These are phyloP conservation scores for Penicillium sp. DNA, from an alignment of 2,329 filamentous ascomycete species.

Conservation along the genomic window DNA sequence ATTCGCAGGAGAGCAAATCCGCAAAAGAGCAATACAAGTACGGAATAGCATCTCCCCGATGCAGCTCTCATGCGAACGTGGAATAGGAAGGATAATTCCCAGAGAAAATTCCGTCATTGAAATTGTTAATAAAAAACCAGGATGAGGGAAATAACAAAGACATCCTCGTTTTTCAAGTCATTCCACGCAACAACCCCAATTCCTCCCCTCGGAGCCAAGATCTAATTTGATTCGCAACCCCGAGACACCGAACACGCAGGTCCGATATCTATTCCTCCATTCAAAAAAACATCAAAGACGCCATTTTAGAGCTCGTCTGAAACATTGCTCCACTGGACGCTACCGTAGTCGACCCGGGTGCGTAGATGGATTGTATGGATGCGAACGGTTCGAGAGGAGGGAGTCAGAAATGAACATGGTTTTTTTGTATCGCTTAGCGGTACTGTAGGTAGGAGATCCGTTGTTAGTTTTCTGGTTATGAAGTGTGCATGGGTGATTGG, in stretches of 20 bases:
- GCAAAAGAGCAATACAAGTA: background rate
- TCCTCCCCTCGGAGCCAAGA: slow-evolving; percentile 25
- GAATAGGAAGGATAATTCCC: slow-evolving; percentile 11
- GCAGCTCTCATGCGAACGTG: background rate
- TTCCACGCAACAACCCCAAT: slow-evolving; percentile 33
- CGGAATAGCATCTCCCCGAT: background rate
- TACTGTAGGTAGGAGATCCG: slow-evolving; percentile 24
- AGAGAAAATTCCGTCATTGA: slow-evolving; percentile 32
- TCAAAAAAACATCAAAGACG: slow-evolving; percentile 15
- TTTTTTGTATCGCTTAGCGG: slow-evolving; percentile 33
- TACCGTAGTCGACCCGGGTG: slow-evolving; percentile 26
- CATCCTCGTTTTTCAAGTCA: slow-evolving; percentile 31
- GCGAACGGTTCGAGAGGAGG: slow-evolving; percentile 29
- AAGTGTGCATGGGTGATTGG: background rate
- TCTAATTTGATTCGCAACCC: slow-evolving; percentile 15
- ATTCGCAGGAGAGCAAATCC: background rate
- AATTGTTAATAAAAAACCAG: slow-evolving; percentile 31
- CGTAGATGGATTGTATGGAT: slow-evolving; percentile 33
- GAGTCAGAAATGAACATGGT: slow-evolving; percentile 25
- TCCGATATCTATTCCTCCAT: slow-evolving; percentile 18
- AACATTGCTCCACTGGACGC: slow-evolving; percentile 22
- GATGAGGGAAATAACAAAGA: slow-evolving; percentile 29
- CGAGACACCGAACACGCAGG: slow-evolving; percentile 17
- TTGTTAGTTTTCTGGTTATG: slow-evolving; percentile 17
- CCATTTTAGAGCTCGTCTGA: slow-evolving; percentile 18